phyloP scores from a whole-genome alignment of 108 stramenopile species.

The Seminavis robusta region DNA sequence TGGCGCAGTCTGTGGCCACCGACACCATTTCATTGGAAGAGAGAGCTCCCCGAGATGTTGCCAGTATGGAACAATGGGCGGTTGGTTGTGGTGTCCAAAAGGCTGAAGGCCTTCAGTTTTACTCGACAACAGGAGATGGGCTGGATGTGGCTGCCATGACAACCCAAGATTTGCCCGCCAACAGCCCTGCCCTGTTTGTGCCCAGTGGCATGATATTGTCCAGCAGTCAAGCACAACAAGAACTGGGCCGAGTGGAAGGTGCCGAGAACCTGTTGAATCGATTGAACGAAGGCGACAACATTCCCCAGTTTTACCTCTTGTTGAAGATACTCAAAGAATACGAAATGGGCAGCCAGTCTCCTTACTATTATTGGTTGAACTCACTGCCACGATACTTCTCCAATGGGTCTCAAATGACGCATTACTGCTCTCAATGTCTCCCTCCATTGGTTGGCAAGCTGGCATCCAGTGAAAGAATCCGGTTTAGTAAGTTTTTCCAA shows the following conservation, averaged over 20 bases:
- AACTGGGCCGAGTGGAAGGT: conserved; percentile 36
- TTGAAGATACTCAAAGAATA: conserved; percentile 51
- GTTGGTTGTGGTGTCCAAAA: conserved; percentile 33
- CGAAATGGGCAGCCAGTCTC: conserved; percentile 36
- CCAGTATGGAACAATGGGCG: conserved; percentile 40
- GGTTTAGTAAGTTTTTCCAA: no score
- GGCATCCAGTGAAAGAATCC: no score
- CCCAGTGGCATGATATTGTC: conserved; percentile 44
- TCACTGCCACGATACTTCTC: conserved; percentile 46
- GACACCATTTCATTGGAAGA: no score
- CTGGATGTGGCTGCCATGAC: conserved; percentile 28
- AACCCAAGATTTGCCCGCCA: conserved; percentile 36
- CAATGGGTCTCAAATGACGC: no score
- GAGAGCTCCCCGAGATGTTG: conserved; percentile 31
- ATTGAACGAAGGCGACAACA: neutral
- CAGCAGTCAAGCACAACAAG: conserved; percentile 26
- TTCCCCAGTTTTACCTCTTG: conserved; percentile 50
- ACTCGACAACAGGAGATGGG: conserved; percentile 14
- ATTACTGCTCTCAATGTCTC: no score
- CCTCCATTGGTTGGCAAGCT: no score
- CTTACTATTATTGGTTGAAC: conserved; percentile 48
- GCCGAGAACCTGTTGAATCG: conserved; percentile 24
- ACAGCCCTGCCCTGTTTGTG: conserved; percentile 30
- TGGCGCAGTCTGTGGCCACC: no score
- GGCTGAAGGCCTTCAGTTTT: conserved; percentile 33